These are phyloP conservation scores for Agrocybe chaxingu DNA, from an alignment of 768 basidiomycete genomes.

Conservation along the genomic window DNA sequence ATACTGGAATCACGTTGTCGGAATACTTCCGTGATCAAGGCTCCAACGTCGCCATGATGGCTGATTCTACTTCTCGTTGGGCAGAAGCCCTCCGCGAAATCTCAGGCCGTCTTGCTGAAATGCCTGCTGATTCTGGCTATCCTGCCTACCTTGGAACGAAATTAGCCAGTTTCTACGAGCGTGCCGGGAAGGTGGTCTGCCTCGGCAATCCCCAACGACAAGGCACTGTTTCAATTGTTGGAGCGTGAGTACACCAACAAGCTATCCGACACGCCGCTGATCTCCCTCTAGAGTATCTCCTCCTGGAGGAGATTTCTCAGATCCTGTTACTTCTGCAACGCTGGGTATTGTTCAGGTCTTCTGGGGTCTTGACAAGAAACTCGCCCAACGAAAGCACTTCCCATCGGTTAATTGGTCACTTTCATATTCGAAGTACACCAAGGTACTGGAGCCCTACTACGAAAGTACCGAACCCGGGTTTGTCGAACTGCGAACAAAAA, in stretches of 20 bases:
- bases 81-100: conserved; percentile 99
- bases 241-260: conserved; percentile 69
- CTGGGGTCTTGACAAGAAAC: conserved; percentile 99
- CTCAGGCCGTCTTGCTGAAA: conserved; percentile 97
- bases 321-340: conserved; percentile 96
- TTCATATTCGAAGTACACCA: conserved; percentile 99
- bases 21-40: conserved; percentile 99
- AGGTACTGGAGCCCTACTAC: conserved; percentile 90
- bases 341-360: conserved; percentile 99
- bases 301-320: conserved; percentile 98
- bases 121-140: conserved; percentile 99
- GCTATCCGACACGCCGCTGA: background rate
- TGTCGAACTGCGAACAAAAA: conserved; percentile 85
- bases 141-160: conserved; percentile 96
- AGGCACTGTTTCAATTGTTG: conserved; percentile 97
- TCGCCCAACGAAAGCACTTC: conserved; percentile 98
- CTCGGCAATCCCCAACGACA: conserved; percentile 84
- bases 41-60: conserved; percentile 98
- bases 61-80: conserved; percentile 98
- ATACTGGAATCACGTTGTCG: conserved; percentile 97
- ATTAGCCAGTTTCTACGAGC: conserved; percentile 96
- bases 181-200: conserved; percentile 93
- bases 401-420: conserved; percentile 99
- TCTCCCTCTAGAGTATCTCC: conserved; percentile 79
- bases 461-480: conserved; percentile 92